Evolutionary conservation across 2,329 filamentous ascomycete genomes (phyloP), one percentile per base, ranked within the genome.

Genomic region (Lasiodiplodia gonubiensis): DNA sequence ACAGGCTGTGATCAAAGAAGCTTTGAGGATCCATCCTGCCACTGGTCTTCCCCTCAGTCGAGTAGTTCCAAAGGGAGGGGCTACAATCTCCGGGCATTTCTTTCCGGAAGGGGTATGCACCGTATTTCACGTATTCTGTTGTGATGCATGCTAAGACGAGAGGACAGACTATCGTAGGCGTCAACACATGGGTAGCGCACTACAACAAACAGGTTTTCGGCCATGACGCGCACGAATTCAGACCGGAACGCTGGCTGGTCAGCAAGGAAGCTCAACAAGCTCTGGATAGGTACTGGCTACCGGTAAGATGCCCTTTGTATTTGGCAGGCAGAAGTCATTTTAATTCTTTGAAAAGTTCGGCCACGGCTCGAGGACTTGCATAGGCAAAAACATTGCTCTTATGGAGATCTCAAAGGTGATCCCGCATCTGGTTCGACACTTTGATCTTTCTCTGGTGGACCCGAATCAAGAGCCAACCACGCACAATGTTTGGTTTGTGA

Each of bases 1-100:
- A 52, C 72, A 72, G 72, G 79, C 75, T 0, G 75, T 80, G 18
- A 78, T 80, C 68, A 82, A 80, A 64, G 80, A 82, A 69, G 74
- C 75, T 1, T 70, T 82, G 16, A 74, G 81, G 25, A 25, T 35
- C 10, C 59, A 61, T 51, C 59, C 59, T 23, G 59, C 59, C 10
- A 37, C 30, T 5, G 59, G 59, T 4, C 42, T 49, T 23, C 42
- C 59, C 8, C 69, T 79, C 23, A 76, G 74, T 1, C 70, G 74
- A 3, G 64, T 76, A 5, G 72, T 75, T 12, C 74, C 74, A 10
- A 16, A 65, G 1, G 68, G 67, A 11, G 74, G 74, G 18, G 73
- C 72, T 5, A 71, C 49, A 11, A 73, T 76, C 39, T 67, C 65
- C 4, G 74, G 72, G 4, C 61, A 68, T 0, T 49, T 37, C 18